Base-by-base conservation (phyloP, 2,329 filamentous ascomycete genomes). In the Beauveria sp. region DNA sequence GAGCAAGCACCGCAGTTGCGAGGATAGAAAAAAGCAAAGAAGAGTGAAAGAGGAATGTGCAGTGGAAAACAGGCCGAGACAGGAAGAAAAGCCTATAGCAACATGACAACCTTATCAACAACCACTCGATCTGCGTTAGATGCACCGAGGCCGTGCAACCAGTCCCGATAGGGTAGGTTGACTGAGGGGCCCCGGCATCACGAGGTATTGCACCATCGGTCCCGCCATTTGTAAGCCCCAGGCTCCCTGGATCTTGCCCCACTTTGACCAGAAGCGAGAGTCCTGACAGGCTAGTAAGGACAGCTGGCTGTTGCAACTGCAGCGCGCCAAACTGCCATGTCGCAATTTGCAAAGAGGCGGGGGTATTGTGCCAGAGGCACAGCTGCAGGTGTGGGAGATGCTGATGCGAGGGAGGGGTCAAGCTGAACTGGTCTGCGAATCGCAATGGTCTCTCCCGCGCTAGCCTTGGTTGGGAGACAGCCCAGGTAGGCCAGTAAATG, bases 181-280 rank as follows among this genome's bases (percentile, higher is more conserved):
- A 59, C 10, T 53, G 58, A 55, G 51, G 51, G 58, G 58, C 58
- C 54, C 53, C 61, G 63, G 76, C 74, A 78, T 84, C 82, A 84
- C 81, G 81, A 77, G 82, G 72, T 81, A 85, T 85, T 79, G 80
- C 83, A 80, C 78, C 81, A 85, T 85, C 77, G 72, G 47, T 50
- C 28, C 70, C 67, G 67, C 70, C 71, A 78, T 77, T 79, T 77
- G 75, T 75, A 73, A 75, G 73, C 71, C 64, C 67, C 71, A 70
- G 51, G 46, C 47, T 40, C 22, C 30, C 24, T 16, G 46, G 22
- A 18, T 47, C 7, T 40, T 26, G 62, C 51, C 64, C 64, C 64
- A 64, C 63, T 59, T 55, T 5, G 22, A 16, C 50, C 14, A 22
- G 47, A 47, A 44, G 20, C 30, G 34, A 46, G 16, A 26, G 22